Evolutionary conservation across 2,329 filamentous ascomycete genomes (phyloP), one percentile per base, ranked within the genome.

Genomic region (Huntiella bhutanensis): DNA sequence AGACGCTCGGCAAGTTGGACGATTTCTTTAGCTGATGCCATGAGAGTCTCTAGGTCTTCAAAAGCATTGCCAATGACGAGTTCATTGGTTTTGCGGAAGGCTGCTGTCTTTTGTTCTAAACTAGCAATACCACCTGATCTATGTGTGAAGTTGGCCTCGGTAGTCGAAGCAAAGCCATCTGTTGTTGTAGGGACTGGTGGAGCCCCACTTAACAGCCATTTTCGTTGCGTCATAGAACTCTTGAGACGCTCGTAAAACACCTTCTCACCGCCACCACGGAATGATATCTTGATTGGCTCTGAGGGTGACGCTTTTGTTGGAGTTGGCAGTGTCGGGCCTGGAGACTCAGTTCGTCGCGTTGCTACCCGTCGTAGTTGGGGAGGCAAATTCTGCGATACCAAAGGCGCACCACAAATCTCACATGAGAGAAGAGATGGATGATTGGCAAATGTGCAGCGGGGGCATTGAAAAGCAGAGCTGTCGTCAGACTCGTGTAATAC

Each of bases 21-120:
- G 42, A 98, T 85, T 58, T 98, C 85, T 58, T 96, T 95, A 4
- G 91, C 91, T 3, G 88, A 95, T 3, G 87, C 85, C 88, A 96
- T 98, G 34, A 98, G 69, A 3, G 91, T 87, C 58, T 96, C 88
- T 0, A 98, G 72, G 56, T 98, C 91, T 58, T 95, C 88, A 56
- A 98, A 98, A 0, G 91, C 87, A 53, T 75, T 86, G 19, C 88
- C 88, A 52, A 98, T 94, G 43, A 95, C 79, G 7, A 85, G 64
- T 60, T 95, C 86, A 55, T 95, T 96, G 60, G 93, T 94, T 63
- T 84, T 88, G 48, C 85, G 80, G 56, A 86, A 75, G 54, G 87
- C 83, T 4, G 88, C 63, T 0, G 85, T 83, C 51, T 86, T 76
- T 55, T 85, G 80, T 59, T 98, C 91, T 2, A 98, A 70, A 0